Evolutionary conservation across 73 alveolate genomes (phyloP), one percentile per base, ranked within the genome.

Genomic region (Diophrys sp.): DNA sequence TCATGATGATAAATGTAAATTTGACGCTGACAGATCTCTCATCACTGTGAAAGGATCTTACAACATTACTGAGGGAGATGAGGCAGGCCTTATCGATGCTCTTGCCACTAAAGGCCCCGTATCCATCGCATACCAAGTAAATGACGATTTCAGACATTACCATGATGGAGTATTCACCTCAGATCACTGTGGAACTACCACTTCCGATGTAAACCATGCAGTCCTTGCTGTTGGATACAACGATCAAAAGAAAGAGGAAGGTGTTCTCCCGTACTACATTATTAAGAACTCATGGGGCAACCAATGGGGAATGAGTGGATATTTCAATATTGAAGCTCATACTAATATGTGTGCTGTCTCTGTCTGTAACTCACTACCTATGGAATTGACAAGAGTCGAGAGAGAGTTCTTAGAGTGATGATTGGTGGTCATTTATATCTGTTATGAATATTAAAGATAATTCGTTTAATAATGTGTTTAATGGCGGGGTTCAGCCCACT

Each of bases 281-380:
- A 89, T 93, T 33, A 91, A 95, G 91, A 95, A 95, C 80, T 93
- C 96, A 24, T 95, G 99, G 99, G 96, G 97, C 56, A 80, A 83
- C 33, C 83, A 77, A 2, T 95, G 97, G 98, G 99, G 98, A 29
- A 83, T 77, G 70, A 56, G 74, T 27, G 99, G 99, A 33, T 95
- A 57, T 86, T 88, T 91, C 90, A 67, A 90, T 62, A 91, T 95
- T 78, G 73, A 82, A 75, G 82, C 95, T 71, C 95, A 96, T 32
- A 69, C 62, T 0, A 91, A 85, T 87, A 94, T 83, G 92, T 94
- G 98, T 84, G 96, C 95, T 31, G 83, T 90, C 56, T 83, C 83
- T 32, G 76, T 31, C 74, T 88, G 95, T 77, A 87, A 86, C 74
- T 83, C 95, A 23, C 84, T 31, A 76, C 95, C 95, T 2, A 28